phyloP scores from a whole-genome alignment of 108 stramenopile genomes.

The Skeletonema costatum region DNA sequence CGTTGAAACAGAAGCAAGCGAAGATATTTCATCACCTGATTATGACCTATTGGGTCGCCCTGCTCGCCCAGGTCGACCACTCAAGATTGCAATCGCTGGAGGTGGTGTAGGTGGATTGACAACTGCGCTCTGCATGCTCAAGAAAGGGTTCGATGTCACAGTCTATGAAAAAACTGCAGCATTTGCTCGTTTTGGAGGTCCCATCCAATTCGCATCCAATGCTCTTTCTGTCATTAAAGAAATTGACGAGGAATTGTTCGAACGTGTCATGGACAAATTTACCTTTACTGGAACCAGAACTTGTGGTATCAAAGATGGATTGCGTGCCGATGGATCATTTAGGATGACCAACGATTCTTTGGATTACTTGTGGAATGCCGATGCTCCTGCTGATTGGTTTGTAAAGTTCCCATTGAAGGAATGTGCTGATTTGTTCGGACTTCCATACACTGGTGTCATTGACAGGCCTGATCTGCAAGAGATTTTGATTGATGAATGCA shows the following conservation, averaged over 20 bases:
- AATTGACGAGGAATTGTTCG: constrained; percentile 88
- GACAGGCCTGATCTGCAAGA: constrained; percentile 97
- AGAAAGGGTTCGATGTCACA: constrained; percentile 94
- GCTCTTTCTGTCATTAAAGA: constrained; percentile 93
- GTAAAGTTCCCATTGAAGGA: constrained; percentile 94
- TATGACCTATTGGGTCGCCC: constrained; percentile 40
- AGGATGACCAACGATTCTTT: constrained; percentile 86
- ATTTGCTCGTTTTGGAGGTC: constrained; percentile 96
- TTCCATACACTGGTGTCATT: constrained; percentile 94
- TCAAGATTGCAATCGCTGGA: constrained; percentile 93
- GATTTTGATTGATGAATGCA: constrained; percentile 94
- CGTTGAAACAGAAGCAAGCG: background rate
- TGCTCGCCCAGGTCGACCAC: constrained; percentile 76
- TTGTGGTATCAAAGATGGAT: constrained; percentile 97
- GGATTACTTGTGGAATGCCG: constrained; percentile 80
- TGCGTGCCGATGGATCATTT: constrained; percentile 86
- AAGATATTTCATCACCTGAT: background rate
- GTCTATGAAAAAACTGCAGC: constrained; percentile 95
- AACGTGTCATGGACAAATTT: constrained; percentile 94
- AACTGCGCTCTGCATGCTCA: constrained; percentile 88
- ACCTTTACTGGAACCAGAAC: constrained; percentile 95
- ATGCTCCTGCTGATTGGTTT: constrained; percentile 94
- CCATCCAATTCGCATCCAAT: constrained; percentile 97
- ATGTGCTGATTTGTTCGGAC: constrained; percentile 76
- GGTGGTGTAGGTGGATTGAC: constrained; percentile 96